Base-by-base conservation (phyloP, 108 stramenopile species). In the Fistulifera solaris region DNA sequence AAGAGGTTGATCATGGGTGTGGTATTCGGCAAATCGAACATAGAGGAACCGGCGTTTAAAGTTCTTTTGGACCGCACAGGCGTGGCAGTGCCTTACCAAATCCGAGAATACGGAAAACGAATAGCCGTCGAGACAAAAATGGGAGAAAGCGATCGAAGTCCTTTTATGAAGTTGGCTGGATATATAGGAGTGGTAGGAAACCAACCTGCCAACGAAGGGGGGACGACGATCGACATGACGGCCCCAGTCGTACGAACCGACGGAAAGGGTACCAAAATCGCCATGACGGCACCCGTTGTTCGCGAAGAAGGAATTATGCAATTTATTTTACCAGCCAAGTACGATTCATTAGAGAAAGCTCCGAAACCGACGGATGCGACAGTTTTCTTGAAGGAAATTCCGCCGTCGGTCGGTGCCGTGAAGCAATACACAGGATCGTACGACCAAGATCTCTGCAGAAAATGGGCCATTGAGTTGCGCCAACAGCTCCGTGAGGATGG, bases 121-220 rank as follows among this genome's bases (percentile, higher is more conserved):
- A 19, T 45, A 14, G 27, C 13, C 38, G 27, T n/a, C 27, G 16
- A 46, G 40, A 19, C 18, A 41, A 15, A 56, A 38, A 5, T 38
- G 28, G 15, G 14, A 23, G 13, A 49, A 46, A 12, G 40, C 12
- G 72, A 50, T 35, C 52, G 60, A 27, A 53, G 63, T 25, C 78
- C 81, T 13, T 93, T 93, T 59, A 31, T 44, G 13, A 40, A 58
- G 7, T 52, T 94, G 40, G 88, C 93, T 0, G 52, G 62, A 40
- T 94, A 90, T 63, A 94, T 94, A 59, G 93, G 87, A 17, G 93
- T 89, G 15, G 81, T 85, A 62, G 80, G 86, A 7, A 62, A 50
- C 5, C 14, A n/a, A n/a, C 77, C 88, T 0, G 61, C 88, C 48
- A 93, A 93, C 59, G 73, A 82, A 65, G 72, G 68, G 25, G 17